phyloP scores from a whole-genome alignment of 2,329 filamentous ascomycete genomes.

The Fusarium sp. region DNA sequence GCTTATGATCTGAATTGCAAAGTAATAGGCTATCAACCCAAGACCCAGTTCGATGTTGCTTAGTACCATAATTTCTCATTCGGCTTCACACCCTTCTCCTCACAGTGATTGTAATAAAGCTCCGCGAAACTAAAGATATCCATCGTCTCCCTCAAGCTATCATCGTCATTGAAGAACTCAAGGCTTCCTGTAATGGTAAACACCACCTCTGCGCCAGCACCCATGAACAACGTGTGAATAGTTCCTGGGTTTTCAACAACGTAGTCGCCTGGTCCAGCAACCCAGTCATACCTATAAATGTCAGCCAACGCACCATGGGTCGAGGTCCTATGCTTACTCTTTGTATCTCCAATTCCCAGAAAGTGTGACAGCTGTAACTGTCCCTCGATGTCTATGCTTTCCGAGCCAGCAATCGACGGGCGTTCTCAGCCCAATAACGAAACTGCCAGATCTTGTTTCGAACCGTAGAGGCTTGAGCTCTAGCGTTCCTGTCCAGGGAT shows the following conservation, averaged over 20 bases:
- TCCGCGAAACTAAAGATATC: background rate
- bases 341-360: constrained; percentile 11
- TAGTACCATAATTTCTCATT: background rate
- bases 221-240: background rate
- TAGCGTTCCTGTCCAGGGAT: background rate
- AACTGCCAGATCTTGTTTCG: background rate
- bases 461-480: background rate
- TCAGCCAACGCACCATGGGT: accelerated
- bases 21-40: background rate
- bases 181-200: constrained; percentile 5
- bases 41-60: accelerated
- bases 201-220: background rate
- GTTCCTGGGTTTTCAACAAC: constrained; percentile 3
- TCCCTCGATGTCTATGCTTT: background rate
- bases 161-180: background rate
- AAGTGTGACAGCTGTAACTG: background rate
- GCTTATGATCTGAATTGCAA: background rate
- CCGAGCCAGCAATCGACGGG: constrained; percentile 5
- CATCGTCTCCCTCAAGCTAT: constrained; percentile 4
- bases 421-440: background rate
- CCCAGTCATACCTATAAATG: background rate
- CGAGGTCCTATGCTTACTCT: background rate
- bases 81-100: background rate
- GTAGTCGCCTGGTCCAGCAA: background rate
- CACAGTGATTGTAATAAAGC: background rate